phyloP scores from a whole-genome alignment of 805 yeast genomes.

The Allodekkera sacchari region DNA sequence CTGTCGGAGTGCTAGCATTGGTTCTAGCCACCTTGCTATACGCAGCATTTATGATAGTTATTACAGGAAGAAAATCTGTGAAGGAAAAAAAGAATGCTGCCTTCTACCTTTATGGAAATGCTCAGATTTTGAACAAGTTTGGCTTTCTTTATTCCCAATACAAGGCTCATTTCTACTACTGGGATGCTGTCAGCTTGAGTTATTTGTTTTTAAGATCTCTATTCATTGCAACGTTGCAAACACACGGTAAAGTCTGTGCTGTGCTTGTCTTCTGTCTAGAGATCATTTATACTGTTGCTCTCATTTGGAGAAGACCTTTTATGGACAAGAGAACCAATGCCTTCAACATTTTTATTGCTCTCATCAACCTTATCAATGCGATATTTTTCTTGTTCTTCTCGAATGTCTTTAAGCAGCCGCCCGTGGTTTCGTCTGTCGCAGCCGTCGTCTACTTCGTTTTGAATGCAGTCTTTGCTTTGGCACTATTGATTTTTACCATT shows the following conservation, averaged over 20 bases:
- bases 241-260: constrained; percentile 74
- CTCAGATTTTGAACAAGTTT: constrained; percentile 69
- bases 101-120: constrained; percentile 79
- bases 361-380: constrained; percentile 74
- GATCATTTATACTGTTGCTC: constrained; percentile 51
- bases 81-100: constrained; percentile 84
- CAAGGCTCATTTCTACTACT: constrained; percentile 81
- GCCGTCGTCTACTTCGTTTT: constrained; percentile 84
- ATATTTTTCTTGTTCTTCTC: constrained; percentile 86
- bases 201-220: constrained; percentile 70
- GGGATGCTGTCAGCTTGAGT: constrained; percentile 54
- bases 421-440: constrained; percentile 83
- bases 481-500: constrained; percentile 76
- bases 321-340: constrained; percentile 92
- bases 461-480: constrained; percentile 82
- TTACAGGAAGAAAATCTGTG: constrained; percentile 66
- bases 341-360: constrained; percentile 82
- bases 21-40: constrained; percentile 57
- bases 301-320: constrained; percentile 75
- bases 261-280: constrained; percentile 71
- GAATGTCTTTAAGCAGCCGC: constrained; percentile 73
- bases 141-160: constrained; percentile 91
- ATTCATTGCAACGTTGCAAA: constrained; percentile 81
- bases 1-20: constrained; percentile 51
- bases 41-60: constrained; percentile 67